Evolutionary conservation across 345 rosid genomes (phyloP), one percentile per base, ranked within the genome.

Genomic region (Euphorbia peplus): DNA sequence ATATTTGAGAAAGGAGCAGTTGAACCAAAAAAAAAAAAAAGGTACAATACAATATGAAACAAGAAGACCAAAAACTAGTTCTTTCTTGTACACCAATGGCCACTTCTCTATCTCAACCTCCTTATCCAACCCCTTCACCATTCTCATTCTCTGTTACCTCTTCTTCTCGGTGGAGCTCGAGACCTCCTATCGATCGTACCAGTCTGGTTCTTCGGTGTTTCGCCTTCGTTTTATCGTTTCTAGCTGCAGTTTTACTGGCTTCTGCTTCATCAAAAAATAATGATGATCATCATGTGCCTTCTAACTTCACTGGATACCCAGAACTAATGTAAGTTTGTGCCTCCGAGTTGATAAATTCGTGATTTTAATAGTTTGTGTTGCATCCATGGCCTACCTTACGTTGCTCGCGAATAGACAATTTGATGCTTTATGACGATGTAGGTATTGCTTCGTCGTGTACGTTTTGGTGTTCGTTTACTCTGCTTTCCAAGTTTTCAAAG

Each of bases 401-500:
- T n/a, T n/a, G n/a, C n/a, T n/a, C n/a, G n/a, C n/a, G n/a, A n/a
- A n/a, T n/a, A n/a, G n/a, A n/a, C n/a, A 3, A 29, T 16, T n/a
- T 22, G 5, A 39, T 24, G 24, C 1, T 2, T 25, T 44, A 52
- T 71, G n/a, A n/a, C 22, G 3, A 8, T 73, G 79, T 60, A 88
- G 92, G 83, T 87, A 87, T 76, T 85, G 90, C 83, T 88, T 90
- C 72, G 52, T 82, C 15, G 84, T 75, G 53, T 78, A 81, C 44
- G 58, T 79, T 29, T 37, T 78, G 71, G 84, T 83, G 41, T 82
- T 90, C 42, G 35, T 77, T 19, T 90, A 88, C 79, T 71, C 93
- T 22, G 82, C 77, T 74, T 83, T 85, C 60, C 95, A 90, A 76
- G 84, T 90, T 66, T 79, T 81, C 68, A 88, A 88, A 86, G 95